phyloP scores from a whole-genome alignment of 345 rosid genomes.

The Euphorbia tirucalli region DNA sequence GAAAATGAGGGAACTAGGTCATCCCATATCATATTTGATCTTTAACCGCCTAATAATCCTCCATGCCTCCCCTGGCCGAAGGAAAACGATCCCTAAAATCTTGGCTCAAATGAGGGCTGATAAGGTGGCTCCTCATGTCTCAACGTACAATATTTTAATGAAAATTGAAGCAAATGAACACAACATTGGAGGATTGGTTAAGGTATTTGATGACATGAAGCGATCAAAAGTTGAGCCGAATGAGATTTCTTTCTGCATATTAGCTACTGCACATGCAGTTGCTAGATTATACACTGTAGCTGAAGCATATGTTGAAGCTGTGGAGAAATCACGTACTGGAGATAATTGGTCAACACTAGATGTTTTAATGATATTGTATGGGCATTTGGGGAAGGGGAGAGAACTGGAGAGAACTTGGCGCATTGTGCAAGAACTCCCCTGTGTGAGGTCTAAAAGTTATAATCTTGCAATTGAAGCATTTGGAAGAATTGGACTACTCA shows the following conservation, averaged over 20 bases:
- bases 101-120: slow-evolving; percentile 83
- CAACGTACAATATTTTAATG: slow-evolving; percentile 85
- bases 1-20: slow-evolving; percentile 86
- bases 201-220: slow-evolving; percentile 64
- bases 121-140: slow-evolving; percentile 72
- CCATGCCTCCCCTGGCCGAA: slow-evolving; percentile 62
- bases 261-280: slow-evolving; percentile 80
- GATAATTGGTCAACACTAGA: slow-evolving; percentile 88
- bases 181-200: slow-evolving; percentile 60
- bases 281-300: slow-evolving; percentile 79
- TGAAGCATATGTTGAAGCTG: slow-evolving; percentile 72
- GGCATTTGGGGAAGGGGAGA: slow-evolving; percentile 60
- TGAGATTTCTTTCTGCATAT: slow-evolving; percentile 78
- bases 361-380: slow-evolving; percentile 69
- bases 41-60: slow-evolving; percentile 79
- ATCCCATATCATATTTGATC: slow-evolving; percentile 63
- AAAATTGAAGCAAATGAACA: slow-evolving; percentile 87
- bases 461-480: slow-evolving; percentile 71
- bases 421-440: slow-evolving; percentile 49
- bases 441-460: slow-evolving; percentile 63
- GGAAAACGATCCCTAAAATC: slow-evolving; percentile 71
- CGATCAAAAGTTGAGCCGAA: slow-evolving; percentile 58
- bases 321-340: slow-evolving; percentile 65
- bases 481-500: slow-evolving; percentile 53
- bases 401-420: slow-evolving; percentile 67